Evolutionary conservation across 1,284 basidiomycete genomes (phyloP), one percentile per base, ranked within the genome.

Genomic region (Ustilago crameri): DNA sequence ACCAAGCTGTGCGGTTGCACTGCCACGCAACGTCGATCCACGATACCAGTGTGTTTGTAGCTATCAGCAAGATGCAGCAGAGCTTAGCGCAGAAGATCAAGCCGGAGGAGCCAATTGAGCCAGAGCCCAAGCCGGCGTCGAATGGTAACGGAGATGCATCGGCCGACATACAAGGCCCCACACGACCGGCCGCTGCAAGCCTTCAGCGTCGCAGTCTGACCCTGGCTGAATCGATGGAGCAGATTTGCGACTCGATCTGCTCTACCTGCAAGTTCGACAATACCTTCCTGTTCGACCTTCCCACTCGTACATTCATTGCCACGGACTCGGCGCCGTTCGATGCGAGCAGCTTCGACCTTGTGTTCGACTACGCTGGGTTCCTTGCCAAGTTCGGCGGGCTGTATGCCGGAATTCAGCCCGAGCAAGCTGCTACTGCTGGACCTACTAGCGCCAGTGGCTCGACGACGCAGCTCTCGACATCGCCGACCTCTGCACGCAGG

Each of bases 281-380:
- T 83, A 91, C 92, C 0, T 97, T 95, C 83, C 84, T 98, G 12
- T 97, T 97, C 77, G 95, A 98, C 82, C 89, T 90, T 4, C 88
- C 88, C 5, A 93, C 93, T 18, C 88, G 93, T 51, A 87, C 98
- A 32, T 95, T 94, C 76, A 87, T 98, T 20, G 93, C 93, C 1
- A 93, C 94, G 7, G 95, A 98, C 81, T 90, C 91, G 18, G 93
- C 92, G 0, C 93, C 95, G 0, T 92, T 96, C 26, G 95, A 97
- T 82, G 88, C 90, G 53, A 89, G 90, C 1, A 93, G 92, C 2
- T 91, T 93, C 75, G 91, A 91, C 68, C 86, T 95, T 20, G 94
- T 93, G 76, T 93, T 90, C 74, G 94, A 97, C 77, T 98, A 95
- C 78, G 87, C 97, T 18, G 89, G 90, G 51, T 93, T 93, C 86